Evolutionary conservation across 306 rosid genomes (phyloP).

Genomic region (Medicago truncatula): MtrunA17r5.0-ANR NC_053047.1:41461501-41462000

Average conservation of each 20-base stretch:
- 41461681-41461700: slow-evolving; percentile 66
- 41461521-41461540: not conserved
- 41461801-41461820: slow-evolving; percentile 72
- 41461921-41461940: slow-evolving; percentile 55
- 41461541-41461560: not conserved
- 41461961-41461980: slow-evolving; percentile 69
- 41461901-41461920: slow-evolving; percentile 62
- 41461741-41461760: slow-evolving; percentile 66
- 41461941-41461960: slow-evolving; percentile 66
- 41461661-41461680: slow-evolving; percentile 56
- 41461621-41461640: slow-evolving; percentile 61
- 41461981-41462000: slow-evolving; percentile 65
- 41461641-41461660: slow-evolving; percentile 51
- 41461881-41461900: slow-evolving; percentile 72
- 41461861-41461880: slow-evolving; percentile 75
- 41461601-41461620: slow-evolving; percentile 67
- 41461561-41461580: slow-evolving; percentile 5
- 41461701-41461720: slow-evolving; percentile 67
- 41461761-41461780: slow-evolving; percentile 72
- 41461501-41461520: not conserved
- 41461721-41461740: slow-evolving; percentile 59
- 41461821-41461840: slow-evolving; percentile 86
- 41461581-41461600: slow-evolving; percentile 54
- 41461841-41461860: slow-evolving; percentile 62
- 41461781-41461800: slow-evolving; percentile 50